Base-by-base conservation (phyloP, 2,329 filamentous ascomycete genomes). In the Aureobasidium sp. region DNA sequence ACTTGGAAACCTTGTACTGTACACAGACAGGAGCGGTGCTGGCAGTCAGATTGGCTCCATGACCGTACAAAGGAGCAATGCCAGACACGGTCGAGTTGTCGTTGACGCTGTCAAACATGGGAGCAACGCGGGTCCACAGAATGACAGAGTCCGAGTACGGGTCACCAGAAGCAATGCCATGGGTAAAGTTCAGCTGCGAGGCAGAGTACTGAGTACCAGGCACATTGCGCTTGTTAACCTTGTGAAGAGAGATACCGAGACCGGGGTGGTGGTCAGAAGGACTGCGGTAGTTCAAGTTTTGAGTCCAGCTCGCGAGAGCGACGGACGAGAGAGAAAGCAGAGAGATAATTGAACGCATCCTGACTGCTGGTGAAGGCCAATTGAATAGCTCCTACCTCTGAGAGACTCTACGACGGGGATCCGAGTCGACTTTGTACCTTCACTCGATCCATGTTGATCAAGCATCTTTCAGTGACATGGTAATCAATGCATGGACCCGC, bases 271-370 rank as follows among this genome's bases (percentile, higher is more conserved):
- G 80, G 44, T 82, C 78, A 1, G 87, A 89, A 6, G 87, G 86
- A 67, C 83, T 87, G 55, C 80, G 78, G 71, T 88, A 90, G 74
- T 89, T 89, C 64, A 89, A 71, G 70, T 89, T 89, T 63, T 67
- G 68, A 36, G 67, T 68, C 68, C 69, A 75, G 64, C 67, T 70
- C 39, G 71, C 71, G 31, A 65, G 64, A 45, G 67, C 66, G 37
- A 67, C 36, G 25, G 65, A 64, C 14, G 67, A 63, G 7, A 68
- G 63, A 20, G 67, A 67, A 22, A 69, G 64, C 22, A 67, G 36
- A 14, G 47, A 48, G n/a, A 64, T 12, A 20, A 63, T 17, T 22
- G 34, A 55, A 42, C 29, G 51, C 47, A 57, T 58, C 31, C 0
- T 29, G 29, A 31, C 17, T 45, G 15, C 20, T 12, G 20, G 9